Conservation (phyloP, 768 basidiomycete genomes). For the Collybiopsis luxurians region DNA sequence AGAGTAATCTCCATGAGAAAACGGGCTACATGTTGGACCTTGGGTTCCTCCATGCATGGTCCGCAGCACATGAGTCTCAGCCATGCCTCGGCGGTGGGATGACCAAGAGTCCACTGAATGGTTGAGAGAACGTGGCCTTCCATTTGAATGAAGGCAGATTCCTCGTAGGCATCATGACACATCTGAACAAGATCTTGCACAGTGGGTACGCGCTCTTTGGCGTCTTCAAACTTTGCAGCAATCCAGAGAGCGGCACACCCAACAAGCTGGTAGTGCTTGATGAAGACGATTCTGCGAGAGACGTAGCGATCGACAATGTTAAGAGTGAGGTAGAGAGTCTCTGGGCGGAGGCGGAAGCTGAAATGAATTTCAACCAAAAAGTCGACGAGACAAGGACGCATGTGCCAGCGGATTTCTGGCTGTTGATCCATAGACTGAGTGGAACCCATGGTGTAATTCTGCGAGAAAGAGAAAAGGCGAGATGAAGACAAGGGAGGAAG, state of each 20-base stretch:
- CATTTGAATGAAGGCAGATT: slow-evolving; percentile 98
- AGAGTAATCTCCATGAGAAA: slow-evolving; percentile 99
- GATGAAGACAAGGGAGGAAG: slow-evolving; percentile 11
- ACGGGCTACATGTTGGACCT: slow-evolving; percentile 92
- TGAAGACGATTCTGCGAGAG: slow-evolving; percentile 96
- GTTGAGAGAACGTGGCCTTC: slow-evolving; percentile 96
- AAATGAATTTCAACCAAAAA: slow-evolving; percentile 99
- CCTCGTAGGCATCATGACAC: slow-evolving; percentile 96
- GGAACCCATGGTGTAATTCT: slow-evolving; percentile 89
- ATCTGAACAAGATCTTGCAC: slow-evolving; percentile 93
- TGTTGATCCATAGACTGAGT: slow-evolving; percentile 98
- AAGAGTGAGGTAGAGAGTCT: slow-evolving; percentile 96
- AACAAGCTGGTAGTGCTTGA: slow-evolving; percentile 99
- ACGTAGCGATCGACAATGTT: slow-evolving; percentile 99
- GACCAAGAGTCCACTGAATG: slow-evolving; percentile 94
- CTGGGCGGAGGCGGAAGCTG: slow-evolving; percentile 94
- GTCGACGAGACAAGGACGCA: slow-evolving; percentile 98
- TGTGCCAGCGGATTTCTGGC: slow-evolving; percentile 98
- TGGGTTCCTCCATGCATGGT: slow-evolving; percentile 75
- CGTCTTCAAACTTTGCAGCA: slow-evolving; percentile 98
- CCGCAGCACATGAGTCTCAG: slow-evolving; percentile 80
- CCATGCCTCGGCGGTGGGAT: slow-evolving; percentile 98
- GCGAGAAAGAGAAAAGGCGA: slow-evolving; percentile 7
- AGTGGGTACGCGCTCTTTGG: slow-evolving; percentile 96
- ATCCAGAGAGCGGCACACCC: slow-evolving; percentile 99